Conservation (phyloP, 1,284 basidiomycete species). For the Leccinum griseonigrum region DNA sequence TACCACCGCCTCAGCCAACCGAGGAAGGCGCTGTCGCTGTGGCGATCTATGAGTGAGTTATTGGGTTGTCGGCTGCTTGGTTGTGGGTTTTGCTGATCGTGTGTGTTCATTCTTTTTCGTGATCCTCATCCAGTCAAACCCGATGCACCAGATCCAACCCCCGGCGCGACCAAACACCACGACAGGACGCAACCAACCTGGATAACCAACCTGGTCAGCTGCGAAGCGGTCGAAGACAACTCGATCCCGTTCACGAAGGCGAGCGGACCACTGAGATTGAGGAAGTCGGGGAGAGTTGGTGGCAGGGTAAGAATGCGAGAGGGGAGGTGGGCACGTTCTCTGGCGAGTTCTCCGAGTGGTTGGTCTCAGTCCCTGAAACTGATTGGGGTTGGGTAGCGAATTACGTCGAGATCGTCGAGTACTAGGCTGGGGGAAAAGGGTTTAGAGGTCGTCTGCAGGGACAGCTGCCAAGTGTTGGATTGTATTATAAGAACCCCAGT, state of each 20-base stretch:
- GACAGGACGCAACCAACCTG: no score
- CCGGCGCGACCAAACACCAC: background rate
- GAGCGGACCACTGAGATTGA: constrained; percentile 75
- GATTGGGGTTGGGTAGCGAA: constrained; percentile 13
- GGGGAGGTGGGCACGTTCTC: constrained; percentile 82
- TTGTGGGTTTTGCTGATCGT: background rate
- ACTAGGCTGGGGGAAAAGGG: background rate
- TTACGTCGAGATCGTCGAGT: constrained; percentile 21
- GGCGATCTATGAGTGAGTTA: constrained; percentile 73
- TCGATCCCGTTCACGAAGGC: constrained; percentile 84
- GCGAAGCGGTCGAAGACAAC: constrained; percentile 86
- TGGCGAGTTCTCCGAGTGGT: constrained; percentile 45
- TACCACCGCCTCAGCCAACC: constrained; percentile 37
- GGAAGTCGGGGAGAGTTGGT: constrained; percentile 83
- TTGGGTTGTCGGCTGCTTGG: background rate
- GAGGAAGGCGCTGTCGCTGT: constrained; percentile 64
- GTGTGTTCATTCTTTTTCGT: background rate
- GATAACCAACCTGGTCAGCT: constrained; percentile 42
- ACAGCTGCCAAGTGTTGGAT: no score
- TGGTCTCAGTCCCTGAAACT: background rate
- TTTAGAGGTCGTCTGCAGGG: no score
- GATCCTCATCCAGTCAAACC: background rate
- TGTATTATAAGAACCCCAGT: no score
- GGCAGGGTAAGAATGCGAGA: constrained; percentile 67
- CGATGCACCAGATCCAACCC: background rate